Percentiles rank a stretch among this genome's conserved stretches.
Conservation (phyloP, 202 grass and related monocot genomes). For the Sporobolus alterniflorus region DNA sequence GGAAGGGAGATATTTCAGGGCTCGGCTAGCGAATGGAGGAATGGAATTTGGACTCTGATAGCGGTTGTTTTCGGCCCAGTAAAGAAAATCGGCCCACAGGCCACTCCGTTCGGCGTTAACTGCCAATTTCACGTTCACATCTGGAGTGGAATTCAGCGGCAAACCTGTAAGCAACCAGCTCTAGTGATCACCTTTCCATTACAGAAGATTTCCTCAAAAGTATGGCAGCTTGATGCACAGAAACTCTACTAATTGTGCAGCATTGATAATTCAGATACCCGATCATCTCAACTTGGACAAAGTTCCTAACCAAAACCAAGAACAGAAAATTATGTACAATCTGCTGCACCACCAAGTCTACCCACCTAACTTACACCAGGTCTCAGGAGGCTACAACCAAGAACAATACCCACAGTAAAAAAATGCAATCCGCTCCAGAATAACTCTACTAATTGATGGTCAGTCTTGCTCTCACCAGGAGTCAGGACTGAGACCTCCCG, state of each 20-base stretch:
- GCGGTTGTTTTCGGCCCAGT: neutral
- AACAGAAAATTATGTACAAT: conserved; percentile 41
- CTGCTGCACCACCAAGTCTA: neutral
- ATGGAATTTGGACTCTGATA: neutral
- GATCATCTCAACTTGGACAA: neutral
- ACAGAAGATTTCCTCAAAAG: neutral
- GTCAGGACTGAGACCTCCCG: conserved; percentile 40
- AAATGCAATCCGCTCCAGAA: conserved; percentile 41
- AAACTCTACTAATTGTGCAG: neutral
- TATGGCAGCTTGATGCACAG: neutral
- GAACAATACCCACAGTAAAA: conserved; percentile 29
- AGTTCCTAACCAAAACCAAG: conserved; percentile 2
- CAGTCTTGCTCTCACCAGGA: neutral
- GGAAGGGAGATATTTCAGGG: conserved; percentile 27
- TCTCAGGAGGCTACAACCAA: neutral
- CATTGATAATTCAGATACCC: neutral
- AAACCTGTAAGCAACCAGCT: neutral
- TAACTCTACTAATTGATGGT: neutral
- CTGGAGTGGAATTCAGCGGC: too few species aligned
- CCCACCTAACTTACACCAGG: neutral
- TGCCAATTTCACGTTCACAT: neutral
- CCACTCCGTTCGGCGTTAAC: neutral
- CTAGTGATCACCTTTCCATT: neutral
- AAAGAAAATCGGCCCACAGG: neutral
- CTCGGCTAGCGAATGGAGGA: conserved; percentile 3